Conservation (phyloP, 768 basidiomycete genomes). For the Lactarius deliciosus region DNA sequence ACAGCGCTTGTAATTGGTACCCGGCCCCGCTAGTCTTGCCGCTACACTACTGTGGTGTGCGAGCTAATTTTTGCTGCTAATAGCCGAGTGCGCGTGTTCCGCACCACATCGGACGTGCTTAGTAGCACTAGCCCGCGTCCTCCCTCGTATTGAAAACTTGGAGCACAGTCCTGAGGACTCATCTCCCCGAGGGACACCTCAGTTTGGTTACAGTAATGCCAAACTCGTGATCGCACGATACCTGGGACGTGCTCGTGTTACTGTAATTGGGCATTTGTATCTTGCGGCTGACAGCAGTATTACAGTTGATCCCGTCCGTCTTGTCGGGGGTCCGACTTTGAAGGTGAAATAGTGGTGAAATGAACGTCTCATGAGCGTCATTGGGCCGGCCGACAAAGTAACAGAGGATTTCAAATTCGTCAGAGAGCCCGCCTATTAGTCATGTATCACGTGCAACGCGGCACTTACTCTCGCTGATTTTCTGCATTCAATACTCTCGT, state of each 20-base stretch:
- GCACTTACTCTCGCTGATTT: not conserved
- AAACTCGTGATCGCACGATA: not conserved
- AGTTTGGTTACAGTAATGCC: not conserved
- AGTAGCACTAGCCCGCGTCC: not conserved
- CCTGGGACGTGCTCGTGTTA: not conserved
- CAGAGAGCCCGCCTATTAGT: too few relatives aligned
- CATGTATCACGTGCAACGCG: not conserved
- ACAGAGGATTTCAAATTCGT: not conserved
- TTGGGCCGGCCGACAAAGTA: not conserved
- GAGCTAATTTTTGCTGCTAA: not conserved
- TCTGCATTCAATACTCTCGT: not conserved
- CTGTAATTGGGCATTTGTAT: not conserved
- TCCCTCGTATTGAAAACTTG: not conserved
- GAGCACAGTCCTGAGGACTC: not conserved
- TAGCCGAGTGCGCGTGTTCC: not conserved
- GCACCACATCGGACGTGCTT: not conserved
- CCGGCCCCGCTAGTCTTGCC: too few relatives aligned
- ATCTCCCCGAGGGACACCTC: not conserved
- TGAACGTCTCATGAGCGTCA: not conserved
- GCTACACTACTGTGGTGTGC: too few relatives aligned
- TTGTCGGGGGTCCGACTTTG: too few relatives aligned
- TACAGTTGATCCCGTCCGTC: not conserved
- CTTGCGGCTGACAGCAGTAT: not conserved
- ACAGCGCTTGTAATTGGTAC: too few relatives aligned
- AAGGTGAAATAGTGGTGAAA: too few relatives aligned